Base-by-base conservation (phyloP, 768 basidiomycete genomes). In the Tulasnella sp. region DNA sequence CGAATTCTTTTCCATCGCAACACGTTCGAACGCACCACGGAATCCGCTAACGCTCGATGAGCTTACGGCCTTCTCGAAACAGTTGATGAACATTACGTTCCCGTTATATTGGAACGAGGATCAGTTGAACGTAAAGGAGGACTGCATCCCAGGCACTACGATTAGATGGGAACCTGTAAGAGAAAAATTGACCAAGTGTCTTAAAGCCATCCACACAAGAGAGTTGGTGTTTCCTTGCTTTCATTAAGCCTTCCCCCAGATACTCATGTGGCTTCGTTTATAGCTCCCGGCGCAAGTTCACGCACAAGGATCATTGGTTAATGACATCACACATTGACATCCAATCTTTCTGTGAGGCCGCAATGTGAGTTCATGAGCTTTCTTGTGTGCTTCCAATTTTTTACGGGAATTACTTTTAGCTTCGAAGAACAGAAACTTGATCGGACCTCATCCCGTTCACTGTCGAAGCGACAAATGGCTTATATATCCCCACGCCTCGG, bases 21-120 rank as follows among this genome's bases (percentile, higher is more conserved):
- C 38, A 10, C 42, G 60, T 42, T 49, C 61, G 9, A 48, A 46
- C 17, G 10, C 59, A 4, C 22, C 42, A 8, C 38, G 60, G 24
- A 94, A 92, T 62, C 87, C 92, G 0, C 76, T 98, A 1, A 75
- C 77, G 0, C 68, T 93, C 7, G 90, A 94, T 65, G 96, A 98
- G 63, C 76, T 97, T 21, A 72, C 76, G 30, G 74, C 78, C 3
- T 81, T 94, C 61, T 86, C 84, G 15, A 78, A 80, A n/a, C 80
- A 88, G 61, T 73, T 94, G 62, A 70, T 94, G 56, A 87, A 93
- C 66, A 78, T 93, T 50, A 89, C 86, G 1, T 96, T 92, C 67
- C 76, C 81, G 54, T 74, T 93, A 15, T 85, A 84, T 65, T 84
- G 81, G 81, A 71, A 73, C 53, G 79, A 80, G 21, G 79, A 84